Evolutionary conservation across 129 eudicot species (phyloP).

Genomic region (Tagetes patula): DNA sequence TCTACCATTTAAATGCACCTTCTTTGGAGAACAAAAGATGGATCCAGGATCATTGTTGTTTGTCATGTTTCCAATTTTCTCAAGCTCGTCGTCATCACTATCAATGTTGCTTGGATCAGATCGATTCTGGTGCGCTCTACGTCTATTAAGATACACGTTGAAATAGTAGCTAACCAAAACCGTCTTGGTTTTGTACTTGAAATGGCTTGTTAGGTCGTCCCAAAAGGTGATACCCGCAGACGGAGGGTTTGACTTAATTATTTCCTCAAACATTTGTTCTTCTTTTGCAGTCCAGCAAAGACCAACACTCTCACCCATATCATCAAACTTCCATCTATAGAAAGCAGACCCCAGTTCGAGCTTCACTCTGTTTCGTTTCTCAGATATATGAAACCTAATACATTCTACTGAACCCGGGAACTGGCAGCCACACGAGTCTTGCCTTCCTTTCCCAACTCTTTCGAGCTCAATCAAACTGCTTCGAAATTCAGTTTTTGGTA

Average conservation of each 20-base stretch:
- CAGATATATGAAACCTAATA: constrained; percentile 56
- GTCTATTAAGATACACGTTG: constrained; percentile 72
- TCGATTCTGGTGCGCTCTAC: constrained; percentile 78
- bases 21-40: constrained; percentile 64
- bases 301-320: constrained; percentile 69
- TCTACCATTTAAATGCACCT: constrained; percentile 38
- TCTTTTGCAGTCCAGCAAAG: constrained; percentile 57
- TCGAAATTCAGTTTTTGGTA: constrained; percentile 34
- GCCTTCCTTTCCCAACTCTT: constrained; percentile 69
- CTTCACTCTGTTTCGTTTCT: constrained; percentile 47
- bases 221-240: constrained; percentile 62
- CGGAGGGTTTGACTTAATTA: constrained; percentile 51
- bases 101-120: constrained; percentile 45
- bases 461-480: constrained; percentile 64
- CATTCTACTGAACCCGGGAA: constrained; percentile 65
- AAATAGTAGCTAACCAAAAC: constrained; percentile 75
- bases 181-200: constrained; percentile 42
- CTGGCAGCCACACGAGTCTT: constrained; percentile 67
- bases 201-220: constrained; percentile 49
- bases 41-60: constrained; percentile 42
- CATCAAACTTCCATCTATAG: constrained; percentile 51
- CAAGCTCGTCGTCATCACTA: constrained; percentile 84
- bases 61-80: constrained; percentile 33
- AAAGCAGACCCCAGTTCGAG: constrained; percentile 72
- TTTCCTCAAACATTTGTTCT: constrained; percentile 47